Conservation (phyloP, 768 basidiomycete genomes). For the Vishniacozyma victoriae region DNA sequence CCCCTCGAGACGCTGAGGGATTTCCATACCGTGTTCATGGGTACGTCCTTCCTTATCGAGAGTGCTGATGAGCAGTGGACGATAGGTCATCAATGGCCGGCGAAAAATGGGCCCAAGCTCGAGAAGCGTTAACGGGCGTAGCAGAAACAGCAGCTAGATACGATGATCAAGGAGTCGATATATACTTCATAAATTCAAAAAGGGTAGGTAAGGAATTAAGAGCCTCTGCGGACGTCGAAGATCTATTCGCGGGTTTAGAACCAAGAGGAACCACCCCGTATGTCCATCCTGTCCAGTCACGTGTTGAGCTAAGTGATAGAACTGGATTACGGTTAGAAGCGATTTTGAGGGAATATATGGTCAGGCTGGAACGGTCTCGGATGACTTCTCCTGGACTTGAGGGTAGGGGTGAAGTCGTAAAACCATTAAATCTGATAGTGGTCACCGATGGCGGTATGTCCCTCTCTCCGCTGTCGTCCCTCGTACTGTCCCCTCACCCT, state of each 20-base stretch:
- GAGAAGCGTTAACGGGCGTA: constrained; percentile 32
- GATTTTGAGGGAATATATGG: constrained; percentile 39
- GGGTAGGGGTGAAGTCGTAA: constrained; percentile 16
- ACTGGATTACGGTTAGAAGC: constrained; percentile 34
- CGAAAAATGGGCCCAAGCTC: constrained; percentile 33
- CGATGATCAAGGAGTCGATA: constrained; percentile 33
- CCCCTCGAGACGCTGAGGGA: constrained; percentile 30
- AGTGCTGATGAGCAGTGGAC: too few species aligned
- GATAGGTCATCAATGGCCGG: constrained; percentile 40
- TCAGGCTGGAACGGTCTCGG: constrained; percentile 23
- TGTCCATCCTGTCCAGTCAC: constrained; percentile 5
- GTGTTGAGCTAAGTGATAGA: background rate
- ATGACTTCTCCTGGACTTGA: constrained; percentile 2
- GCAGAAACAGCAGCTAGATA: constrained; percentile 32
- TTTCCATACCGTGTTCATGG: constrained; percentile 39
- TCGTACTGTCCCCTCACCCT: background rate
- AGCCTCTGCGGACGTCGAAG: constrained; percentile 36
- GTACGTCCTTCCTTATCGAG: constrained; percentile 14
- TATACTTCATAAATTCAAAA: constrained; percentile 42
- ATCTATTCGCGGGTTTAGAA: constrained; percentile 35
- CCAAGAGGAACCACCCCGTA: constrained; percentile 41
- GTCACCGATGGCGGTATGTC: constrained; percentile 40
- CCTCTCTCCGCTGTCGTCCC: background rate
- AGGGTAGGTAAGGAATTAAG: constrained; percentile 36
- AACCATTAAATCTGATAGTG: constrained; percentile 42